Base-by-base conservation (phyloP, 306 rosid species). In the Rubus idaeus region DNA sequence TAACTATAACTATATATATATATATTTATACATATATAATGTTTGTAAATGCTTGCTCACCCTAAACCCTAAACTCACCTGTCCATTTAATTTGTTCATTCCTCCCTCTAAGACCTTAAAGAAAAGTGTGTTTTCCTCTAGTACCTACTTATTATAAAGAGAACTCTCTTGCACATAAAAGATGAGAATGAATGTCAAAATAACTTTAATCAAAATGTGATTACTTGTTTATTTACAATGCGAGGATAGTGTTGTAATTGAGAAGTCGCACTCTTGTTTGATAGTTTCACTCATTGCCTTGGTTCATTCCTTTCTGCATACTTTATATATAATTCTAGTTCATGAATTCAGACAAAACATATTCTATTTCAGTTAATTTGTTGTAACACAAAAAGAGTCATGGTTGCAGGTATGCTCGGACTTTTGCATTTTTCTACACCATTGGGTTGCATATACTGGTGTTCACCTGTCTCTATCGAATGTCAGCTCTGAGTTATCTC, bases 341-440 rank as follows among this genome's bases (percentile, higher is more conserved):
- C 39, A 58, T 58, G 40, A 26, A 58, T 21, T 26, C 40, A 1
- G 65, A 60, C 40, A 58, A 21, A 10, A 23, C 39, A 23, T 30
- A 12, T n/a, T 30, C 41, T 1, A 5, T 17, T 13, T 30, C 10
- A 13, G 14, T 12, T 62, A 62, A 62, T 35, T 8, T 2, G 2
- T 17, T 0, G 40, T 40, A 40, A 65, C 70, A 65, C 39, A n/a
- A 9, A 23, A n/a, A 63, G 50, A 23, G 72, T 51, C 56, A 45
- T 64, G 44, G 16, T 47, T 89, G 85, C 90, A 92, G 98, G 83
- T 92, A 90, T 86, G 98, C 97, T 65, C 92, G 98, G 70, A 84
- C 97, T 40, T 95, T 92, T 70, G 97, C 96, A 40, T 95, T 95
- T 90, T 95, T 95, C 86, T 95, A 95, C 83, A 92, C 97, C 45